These are phyloP conservation scores for Darksidea phi DNA, from an alignment of 495 filamentous ascomycete genomes.

Conservation along the genomic window DNA sequence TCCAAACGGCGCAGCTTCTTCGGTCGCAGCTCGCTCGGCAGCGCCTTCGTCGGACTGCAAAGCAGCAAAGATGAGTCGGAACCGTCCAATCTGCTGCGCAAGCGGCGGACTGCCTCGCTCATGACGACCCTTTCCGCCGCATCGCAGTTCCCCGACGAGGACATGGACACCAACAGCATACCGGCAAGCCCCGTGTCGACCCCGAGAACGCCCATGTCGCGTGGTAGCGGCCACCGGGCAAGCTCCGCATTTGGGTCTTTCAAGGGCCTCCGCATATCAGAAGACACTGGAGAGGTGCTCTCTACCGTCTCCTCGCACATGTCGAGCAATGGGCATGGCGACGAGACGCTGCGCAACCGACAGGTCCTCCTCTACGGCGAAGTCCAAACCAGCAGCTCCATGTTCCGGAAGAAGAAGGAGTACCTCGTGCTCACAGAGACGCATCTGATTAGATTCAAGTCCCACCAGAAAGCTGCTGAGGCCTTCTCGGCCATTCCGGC, in stretches of 20 bases:
- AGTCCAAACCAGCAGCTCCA: slow-evolving; percentile 73
- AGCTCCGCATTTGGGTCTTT: slow-evolving; percentile 60
- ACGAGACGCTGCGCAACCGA: slow-evolving; percentile 45
- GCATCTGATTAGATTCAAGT: slow-evolving; percentile 80
- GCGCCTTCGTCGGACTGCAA: slow-evolving; percentile 27
- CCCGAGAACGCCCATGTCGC: slow-evolving; percentile 6
- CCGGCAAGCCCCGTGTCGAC: slow-evolving; percentile 10
- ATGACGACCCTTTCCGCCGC: slow-evolving; percentile 30
- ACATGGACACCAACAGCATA: neutral
- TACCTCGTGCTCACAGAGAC: slow-evolving; percentile 88
- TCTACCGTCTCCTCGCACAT: slow-evolving; percentile 41
- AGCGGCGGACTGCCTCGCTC: slow-evolving; percentile 35
- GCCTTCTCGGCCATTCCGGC: slow-evolving; percentile 49
- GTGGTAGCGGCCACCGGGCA: slow-evolving; percentile 43
- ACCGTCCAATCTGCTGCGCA: slow-evolving; percentile 37
- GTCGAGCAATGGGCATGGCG: slow-evolving; percentile 35
- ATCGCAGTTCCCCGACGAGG: slow-evolving; percentile 9
- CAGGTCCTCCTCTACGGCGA: slow-evolving; percentile 67
- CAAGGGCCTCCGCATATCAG: slow-evolving; percentile 52
- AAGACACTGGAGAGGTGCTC: slow-evolving; percentile 51
- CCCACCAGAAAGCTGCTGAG: slow-evolving; percentile 66
- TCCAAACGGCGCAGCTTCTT: slow-evolving; percentile 38
- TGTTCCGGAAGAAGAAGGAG: slow-evolving; percentile 83
- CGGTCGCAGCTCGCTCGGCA: slow-evolving; percentile 25
- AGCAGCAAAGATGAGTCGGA: slow-evolving; percentile 26